Evolutionary conservation across 176 grass and related monocot genomes (phyloP).

Genomic region (Paspalum notatum): DNA sequence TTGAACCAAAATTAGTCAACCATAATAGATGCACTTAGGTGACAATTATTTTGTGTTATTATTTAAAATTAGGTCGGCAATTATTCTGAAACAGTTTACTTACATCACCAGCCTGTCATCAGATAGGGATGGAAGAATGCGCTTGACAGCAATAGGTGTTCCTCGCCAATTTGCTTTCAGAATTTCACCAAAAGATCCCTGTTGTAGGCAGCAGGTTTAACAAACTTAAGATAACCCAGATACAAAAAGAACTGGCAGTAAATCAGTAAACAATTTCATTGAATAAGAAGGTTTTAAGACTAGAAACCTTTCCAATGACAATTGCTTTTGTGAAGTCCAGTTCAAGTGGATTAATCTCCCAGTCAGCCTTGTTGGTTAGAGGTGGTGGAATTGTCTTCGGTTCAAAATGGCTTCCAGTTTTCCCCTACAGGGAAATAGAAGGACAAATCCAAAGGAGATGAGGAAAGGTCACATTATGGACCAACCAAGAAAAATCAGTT

Average conservation of each 20-base stretch:
- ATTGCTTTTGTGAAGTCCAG: constrained; percentile 80
- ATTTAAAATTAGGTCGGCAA: not conserved
- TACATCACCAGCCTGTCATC: constrained; percentile 96
- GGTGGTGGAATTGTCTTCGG: constrained; percentile 92
- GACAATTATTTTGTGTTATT: no score
- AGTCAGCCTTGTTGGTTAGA: constrained; percentile 97
- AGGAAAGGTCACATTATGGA: constrained; percentile 12
- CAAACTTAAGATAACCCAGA: constrained; percentile 34
- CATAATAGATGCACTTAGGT: not conserved
- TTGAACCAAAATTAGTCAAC: not conserved
- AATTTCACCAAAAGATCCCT: constrained; percentile 99
- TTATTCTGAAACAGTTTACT: constrained; percentile 34
- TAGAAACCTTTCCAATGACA: constrained; percentile 88
- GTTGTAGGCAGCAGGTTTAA: constrained; percentile 40
- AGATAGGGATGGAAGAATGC: constrained; percentile 98
- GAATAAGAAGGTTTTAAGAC: constrained; percentile 6
- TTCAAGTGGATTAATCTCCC: constrained; percentile 95
- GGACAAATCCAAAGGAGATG: constrained; percentile 16
- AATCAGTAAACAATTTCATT: constrained; percentile 23
- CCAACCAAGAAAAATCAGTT: constrained; percentile 23
- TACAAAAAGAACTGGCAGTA: constrained; percentile 3
- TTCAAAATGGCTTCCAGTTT: constrained; percentile 99
- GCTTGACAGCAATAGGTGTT: constrained; percentile 97
- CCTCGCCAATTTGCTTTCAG: constrained; percentile 99
- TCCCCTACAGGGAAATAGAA: constrained; percentile 63